Base-by-base conservation (phyloP, 2,329 filamentous ascomycete species). In the Trichoderma breve region DNA sequence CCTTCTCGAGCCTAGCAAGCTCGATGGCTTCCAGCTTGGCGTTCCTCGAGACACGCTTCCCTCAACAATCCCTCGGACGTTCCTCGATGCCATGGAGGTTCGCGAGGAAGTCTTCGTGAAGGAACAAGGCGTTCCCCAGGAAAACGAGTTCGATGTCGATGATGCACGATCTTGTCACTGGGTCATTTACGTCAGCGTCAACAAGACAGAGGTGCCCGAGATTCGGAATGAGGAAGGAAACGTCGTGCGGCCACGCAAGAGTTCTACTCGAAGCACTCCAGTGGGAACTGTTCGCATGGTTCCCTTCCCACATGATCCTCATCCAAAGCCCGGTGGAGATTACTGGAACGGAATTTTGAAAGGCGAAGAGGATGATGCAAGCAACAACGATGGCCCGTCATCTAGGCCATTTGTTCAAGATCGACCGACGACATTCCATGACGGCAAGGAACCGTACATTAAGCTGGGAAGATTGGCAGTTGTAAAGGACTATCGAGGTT, bases 91-190 rank as follows among this genome's bases (percentile, higher is more conserved):
- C 74, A 91, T 92, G 89, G 80, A 83, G 67, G 86, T 92, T 57
- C 88, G 90, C 43, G 83, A 88, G 73, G 77, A 81, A 21, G 90
- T 92, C 68, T 92, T 90, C 76, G 87, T 91, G 28, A 47, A 82
- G 8, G 90, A 91, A 77, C 90, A 92, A 76, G 76, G 81, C 0
- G 83, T 89, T 15, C 84, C 87, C 0, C 81, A 89, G 1, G 89
- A 92, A 47, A 88, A 90, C 74, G 95, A 98, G 80, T 87, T 93
- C 75, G 95, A 98, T 83, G 83, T 86, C 1, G 94, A 98, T 79
- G 95, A 98, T 80, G 75, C 86, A 1, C 88, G 93, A 43, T 91
- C 90, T 75, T 95, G 91, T 82, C 94, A 98, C 81, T 97, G 93
- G 92, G 91, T 97, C 34, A 85, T 91, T n/a, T 97, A 97, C 81